A percentile compares a stretch with the other conserved stretches of the same genome.
Conservation (phyloP, 1,139 yeast species). For the Ashbya aceris region DNA sequence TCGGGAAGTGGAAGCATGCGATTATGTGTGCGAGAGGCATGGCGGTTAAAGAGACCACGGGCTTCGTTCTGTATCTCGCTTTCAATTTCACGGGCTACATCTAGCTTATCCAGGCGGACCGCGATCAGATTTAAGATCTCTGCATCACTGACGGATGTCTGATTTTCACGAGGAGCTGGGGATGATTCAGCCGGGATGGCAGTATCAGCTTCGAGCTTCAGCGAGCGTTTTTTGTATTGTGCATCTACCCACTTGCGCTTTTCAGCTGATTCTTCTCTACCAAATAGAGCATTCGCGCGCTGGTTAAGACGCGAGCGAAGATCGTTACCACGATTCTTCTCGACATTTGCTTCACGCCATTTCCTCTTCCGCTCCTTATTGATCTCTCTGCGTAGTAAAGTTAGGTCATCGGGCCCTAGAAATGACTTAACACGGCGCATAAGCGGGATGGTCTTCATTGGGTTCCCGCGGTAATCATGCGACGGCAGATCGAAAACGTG, state of each 20-base stretch:
- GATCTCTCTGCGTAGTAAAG: slow-evolving; percentile 41
- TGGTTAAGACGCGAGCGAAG: slow-evolving; percentile 66
- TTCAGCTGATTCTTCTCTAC: slow-evolving; percentile 47
- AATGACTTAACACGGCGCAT: slow-evolving; percentile 22
- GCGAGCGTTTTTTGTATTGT: slow-evolving; percentile 52
- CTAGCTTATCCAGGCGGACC: slow-evolving; percentile 17
- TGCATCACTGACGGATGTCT: slow-evolving; percentile 21
- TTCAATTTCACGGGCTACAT: slow-evolving; percentile 24
- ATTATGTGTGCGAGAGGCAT: no score
- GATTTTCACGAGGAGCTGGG: slow-evolving; percentile 1
- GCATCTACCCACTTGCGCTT: slow-evolving; percentile 65
- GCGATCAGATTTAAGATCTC: slow-evolving; percentile 27
- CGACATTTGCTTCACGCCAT: slow-evolving; percentile 81
- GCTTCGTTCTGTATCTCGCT: slow-evolving; percentile 19
- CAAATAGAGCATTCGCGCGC: slow-evolving; percentile 61
- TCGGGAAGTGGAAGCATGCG: no score
- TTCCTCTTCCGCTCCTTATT: slow-evolving; percentile 80
- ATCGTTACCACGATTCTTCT: slow-evolving; percentile 81
- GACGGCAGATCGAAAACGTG: slow-evolving; percentile 27
- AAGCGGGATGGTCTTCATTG: slow-evolving; percentile 9
- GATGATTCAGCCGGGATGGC: neutral
- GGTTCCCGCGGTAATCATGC: slow-evolving; percentile 6
- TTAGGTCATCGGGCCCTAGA: slow-evolving; percentile 42
- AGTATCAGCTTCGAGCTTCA: slow-evolving; percentile 41
- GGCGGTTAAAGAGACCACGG: no score